Evolutionary conservation across 257 asterid species (phyloP), one percentile per base, ranked within the genome.

Genomic region (Cordia subcordata): DNA sequence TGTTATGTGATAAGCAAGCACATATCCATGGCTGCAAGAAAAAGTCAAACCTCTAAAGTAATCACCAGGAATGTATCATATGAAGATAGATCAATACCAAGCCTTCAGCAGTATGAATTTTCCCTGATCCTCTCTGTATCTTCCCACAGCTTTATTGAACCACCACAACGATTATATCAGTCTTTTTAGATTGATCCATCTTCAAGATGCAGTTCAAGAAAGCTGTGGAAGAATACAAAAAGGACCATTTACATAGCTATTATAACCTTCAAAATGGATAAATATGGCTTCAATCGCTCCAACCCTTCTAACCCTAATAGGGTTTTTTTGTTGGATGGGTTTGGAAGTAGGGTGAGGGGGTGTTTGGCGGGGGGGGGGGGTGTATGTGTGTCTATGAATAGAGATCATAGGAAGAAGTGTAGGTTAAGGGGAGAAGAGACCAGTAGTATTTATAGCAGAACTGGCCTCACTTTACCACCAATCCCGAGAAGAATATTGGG

Each of bases 131-230:
- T 69, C 27, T 9, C 68, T 75, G 38, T 81, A 84, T 86, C 88
- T 74, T 89, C 90, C 97, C 97, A 86, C 97, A 86, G 83, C 88
- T 76, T 81, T 82, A 79, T 84, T 89, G 97, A 89, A 89, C 97
- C 71, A 73, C 90, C 60, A 46, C 57, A 46, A 27, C n/a, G 44
- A 33, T 10, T 68, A 22, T 10, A 22, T 32, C 58, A 42, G 45
- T 49, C 56, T 51, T 62, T 71, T 17, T n/a, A 16, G 32, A 32
- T 22, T 14, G 8, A 17, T 4, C 10, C 18, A 49, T 0, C 2
- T 18, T 5, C 40, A 8, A 55, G 63, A 57, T 64, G 86, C 95
- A 84, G 96, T 89, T 89, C 96, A 89, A 89, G 96, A 89, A 89
- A 89, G 95, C 96, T 82, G 96, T 89, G 96, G 96, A 86, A 86